Percentiles rank a stretch among this genome's conserved stretches.
These are phyloP conservation scores for Rhizomucor miehei DNA, from an alignment of 371 early-diverging fungal species.

Conservation along the genomic window DNA sequence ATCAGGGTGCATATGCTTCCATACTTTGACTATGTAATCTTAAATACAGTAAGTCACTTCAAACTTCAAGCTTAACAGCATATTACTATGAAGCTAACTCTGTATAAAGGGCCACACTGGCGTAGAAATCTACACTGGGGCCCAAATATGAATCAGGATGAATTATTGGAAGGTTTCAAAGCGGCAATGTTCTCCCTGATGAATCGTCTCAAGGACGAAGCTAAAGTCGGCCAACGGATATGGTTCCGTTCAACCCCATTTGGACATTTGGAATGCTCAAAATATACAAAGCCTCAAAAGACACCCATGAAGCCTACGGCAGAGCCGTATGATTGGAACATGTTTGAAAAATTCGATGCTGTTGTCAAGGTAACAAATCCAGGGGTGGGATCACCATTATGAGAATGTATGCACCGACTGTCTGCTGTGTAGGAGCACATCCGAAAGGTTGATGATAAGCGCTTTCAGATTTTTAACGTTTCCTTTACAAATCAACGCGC, in stretches of 20 bases:
- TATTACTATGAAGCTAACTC: not conserved
- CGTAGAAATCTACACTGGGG: conserved; percentile 37
- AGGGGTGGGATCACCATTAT: not conserved
- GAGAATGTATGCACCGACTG: not conserved
- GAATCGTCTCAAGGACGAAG: conserved; percentile 20
- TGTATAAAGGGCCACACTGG: conserved; percentile 39
- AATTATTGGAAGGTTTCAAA: conserved; percentile 25
- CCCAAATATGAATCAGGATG: conserved; percentile 20
- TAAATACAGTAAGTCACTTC: not conserved
- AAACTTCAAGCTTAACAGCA: not conserved
- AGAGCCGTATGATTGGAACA: conserved; percentile 40
- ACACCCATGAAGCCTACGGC: not conserved
- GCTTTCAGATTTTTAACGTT: conserved; percentile 32
- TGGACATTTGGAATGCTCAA: conserved; percentile 37
- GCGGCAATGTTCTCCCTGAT: conserved; percentile 25
- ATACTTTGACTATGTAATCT: not conserved
- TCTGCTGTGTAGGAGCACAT: conserved; percentile 19
- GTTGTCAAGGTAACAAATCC: conserved; percentile 23
- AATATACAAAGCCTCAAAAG: conserved; percentile 22
- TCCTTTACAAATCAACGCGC: conserved; percentile 34
- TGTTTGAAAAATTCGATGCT: conserved; percentile 29
- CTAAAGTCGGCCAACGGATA: conserved; percentile 27
- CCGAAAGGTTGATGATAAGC: conserved; percentile 17
- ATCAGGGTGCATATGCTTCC: not conserved
- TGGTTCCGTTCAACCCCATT: conserved; percentile 38